Evolutionary conservation across 768 basidiomycete genomes (phyloP).

Genomic region (Boletus pseudopeckii): DNA sequence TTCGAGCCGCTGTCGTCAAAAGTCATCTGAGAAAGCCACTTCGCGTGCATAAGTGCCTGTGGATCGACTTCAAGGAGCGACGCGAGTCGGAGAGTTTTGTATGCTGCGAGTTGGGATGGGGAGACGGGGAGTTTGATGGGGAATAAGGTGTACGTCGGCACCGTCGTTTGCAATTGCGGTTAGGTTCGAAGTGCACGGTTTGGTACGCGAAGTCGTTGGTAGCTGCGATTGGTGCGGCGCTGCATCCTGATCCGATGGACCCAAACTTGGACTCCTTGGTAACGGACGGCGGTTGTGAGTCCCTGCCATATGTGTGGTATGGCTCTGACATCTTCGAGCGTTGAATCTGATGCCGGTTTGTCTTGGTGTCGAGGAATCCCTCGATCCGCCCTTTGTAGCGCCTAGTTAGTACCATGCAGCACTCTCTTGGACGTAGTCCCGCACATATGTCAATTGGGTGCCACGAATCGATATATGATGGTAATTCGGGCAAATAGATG

Average conservation of each 20-base stretch:
- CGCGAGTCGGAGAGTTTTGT: conserved; percentile 19
- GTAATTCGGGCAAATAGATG: not conserved
- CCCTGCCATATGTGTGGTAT: not conserved
- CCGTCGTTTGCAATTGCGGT: not conserved
- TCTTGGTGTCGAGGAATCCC: not conserved
- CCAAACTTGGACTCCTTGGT: too few species aligned
- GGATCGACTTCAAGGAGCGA: conserved; percentile 25
- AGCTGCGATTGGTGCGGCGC: too few species aligned
- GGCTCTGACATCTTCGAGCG: not conserved
- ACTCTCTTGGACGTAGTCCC: not conserved
- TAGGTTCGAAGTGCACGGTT: not conserved
- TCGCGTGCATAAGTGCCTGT: conserved; percentile 20
- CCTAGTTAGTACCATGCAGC: too few species aligned
- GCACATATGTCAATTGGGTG: too few species aligned
- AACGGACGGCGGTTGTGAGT: not conserved
- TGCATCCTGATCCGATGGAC: too few species aligned
- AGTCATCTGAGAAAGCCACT: conserved; percentile 15
- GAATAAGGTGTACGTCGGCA: conserved; percentile 14
- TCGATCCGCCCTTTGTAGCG: not conserved
- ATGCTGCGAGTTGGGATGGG: conserved; percentile 24
- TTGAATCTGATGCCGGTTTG: not conserved
- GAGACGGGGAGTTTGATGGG: conserved; percentile 14
- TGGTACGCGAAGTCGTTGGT: not conserved
- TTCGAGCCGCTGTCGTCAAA: conserved; percentile 22
- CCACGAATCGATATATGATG: too few species aligned